These are phyloP conservation scores for Lasiodiplodia gonubiensis DNA, from an alignment of 2,329 filamentous ascomycete species.

Conservation along the genomic window DNA sequence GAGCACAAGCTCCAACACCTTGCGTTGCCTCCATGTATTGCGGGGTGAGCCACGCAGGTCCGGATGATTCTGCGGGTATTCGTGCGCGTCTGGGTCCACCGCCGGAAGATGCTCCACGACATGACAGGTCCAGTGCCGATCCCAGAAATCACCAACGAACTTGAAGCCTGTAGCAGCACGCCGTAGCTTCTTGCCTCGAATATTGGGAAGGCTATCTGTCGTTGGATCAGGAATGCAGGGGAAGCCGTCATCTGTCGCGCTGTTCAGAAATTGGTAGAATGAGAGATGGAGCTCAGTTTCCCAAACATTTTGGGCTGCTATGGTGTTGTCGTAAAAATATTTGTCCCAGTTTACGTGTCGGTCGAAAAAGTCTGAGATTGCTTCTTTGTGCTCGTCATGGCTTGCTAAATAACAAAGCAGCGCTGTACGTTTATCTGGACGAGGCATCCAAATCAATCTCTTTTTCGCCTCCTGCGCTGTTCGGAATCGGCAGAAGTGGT, in stretches of 20 bases:
- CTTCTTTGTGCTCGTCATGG: constrained; percentile 26
- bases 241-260: background rate
- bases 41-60: too few relatives aligned
- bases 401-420: constrained; percentile 30
- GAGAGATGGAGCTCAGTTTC: constrained; percentile 41
- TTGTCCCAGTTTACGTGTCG: constrained; percentile 32
- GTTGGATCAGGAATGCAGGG: too few relatives aligned
- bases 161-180: constrained; percentile 36
- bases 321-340: constrained; percentile 37
- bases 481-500: too few relatives aligned
- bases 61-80: too few relatives aligned
- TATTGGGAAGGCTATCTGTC: too few relatives aligned
- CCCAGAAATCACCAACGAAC: constrained; percentile 42
- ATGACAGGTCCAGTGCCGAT: constrained; percentile 43
- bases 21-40: constrained; percentile 39
- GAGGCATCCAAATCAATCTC: constrained; percentile 12
- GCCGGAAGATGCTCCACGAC: constrained; percentile 32
- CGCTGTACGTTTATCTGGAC: constrained; percentile 5
- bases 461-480: constrained; percentile 16
- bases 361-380: constrained; percentile 34
- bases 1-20: constrained; percentile 39
- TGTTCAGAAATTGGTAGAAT: constrained; percentile 34
- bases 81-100: too few relatives aligned
- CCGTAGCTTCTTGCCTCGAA: constrained; percentile 22
- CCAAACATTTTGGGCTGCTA: constrained; percentile 37